These are phyloP conservation scores for Ballota nigra DNA, from an alignment of 257 asterid species.

Conservation along the genomic window DNA sequence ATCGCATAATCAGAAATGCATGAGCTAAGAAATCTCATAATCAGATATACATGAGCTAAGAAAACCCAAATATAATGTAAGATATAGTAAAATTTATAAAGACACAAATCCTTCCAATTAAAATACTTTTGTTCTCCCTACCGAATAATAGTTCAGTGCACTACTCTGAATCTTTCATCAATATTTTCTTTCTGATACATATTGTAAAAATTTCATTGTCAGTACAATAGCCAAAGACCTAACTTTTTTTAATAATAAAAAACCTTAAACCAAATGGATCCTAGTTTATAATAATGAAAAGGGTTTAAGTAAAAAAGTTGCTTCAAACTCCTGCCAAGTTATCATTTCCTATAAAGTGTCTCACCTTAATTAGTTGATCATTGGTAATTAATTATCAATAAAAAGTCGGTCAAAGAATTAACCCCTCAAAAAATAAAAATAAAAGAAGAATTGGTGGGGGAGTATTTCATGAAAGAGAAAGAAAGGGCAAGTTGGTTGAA, in stretches of 20 bases:
- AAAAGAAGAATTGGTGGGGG: slow-evolving; percentile 18
- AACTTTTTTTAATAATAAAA: background rate
- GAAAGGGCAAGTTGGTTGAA: slow-evolving; percentile 33
- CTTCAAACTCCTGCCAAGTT: background rate
- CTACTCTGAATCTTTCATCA: background rate
- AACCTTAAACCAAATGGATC: background rate
- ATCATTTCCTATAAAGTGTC: slow-evolving; percentile 11
- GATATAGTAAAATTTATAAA: background rate
- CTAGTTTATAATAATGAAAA: background rate
- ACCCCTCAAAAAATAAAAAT: background rate
- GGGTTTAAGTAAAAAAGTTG: background rate
- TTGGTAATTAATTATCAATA: slow-evolving; percentile 4
- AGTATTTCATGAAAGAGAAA: slow-evolving; percentile 28
- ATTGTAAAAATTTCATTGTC: background rate
- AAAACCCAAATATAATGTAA: too few species aligned
- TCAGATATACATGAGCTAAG: background rate
- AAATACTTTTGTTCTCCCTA: background rate
- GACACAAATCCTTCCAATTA: background rate
- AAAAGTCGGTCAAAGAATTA: slow-evolving; percentile 15
- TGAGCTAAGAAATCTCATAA: too few species aligned
- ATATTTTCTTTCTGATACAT: too few species aligned
- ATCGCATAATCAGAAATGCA: too few species aligned
- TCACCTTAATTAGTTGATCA: slow-evolving; percentile 1
- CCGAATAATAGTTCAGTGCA: background rate
- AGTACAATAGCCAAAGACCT: background rate